Base-by-base conservation (phyloP, 192 early-diverging fungal species). In the Gaertneriomyces sp. region DNA sequence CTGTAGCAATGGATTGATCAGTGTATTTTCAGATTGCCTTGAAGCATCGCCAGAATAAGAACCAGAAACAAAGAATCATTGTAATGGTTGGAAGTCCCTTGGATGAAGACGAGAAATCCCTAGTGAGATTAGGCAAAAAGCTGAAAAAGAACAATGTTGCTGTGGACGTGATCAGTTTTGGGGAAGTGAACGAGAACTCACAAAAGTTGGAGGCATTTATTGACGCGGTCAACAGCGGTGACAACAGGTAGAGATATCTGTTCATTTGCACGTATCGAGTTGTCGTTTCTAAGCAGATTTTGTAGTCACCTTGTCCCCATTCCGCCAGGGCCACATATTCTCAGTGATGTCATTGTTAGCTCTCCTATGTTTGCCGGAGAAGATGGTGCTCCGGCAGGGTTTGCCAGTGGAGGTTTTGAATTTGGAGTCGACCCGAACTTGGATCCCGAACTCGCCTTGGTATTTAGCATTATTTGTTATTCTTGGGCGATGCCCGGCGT, bases 71-170 rank as follows among this genome's bases (percentile, higher is more conserved):
- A 76, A 70, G 96, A 44, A 91, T 98, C 53, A 87, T 98, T 72
- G 92, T 90, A 16, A 97, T 98, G 79, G 90, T 93, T 2, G 92
- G 91, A 42, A 93, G 91, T 53, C 96, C 96, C 25, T 69, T 98
- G 11, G 77, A 79, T 6, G 80, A 89, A 33, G 96, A 97, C 66
- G 80, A 85, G 66, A 79, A 93, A 41, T 53, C 77, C 5, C 74
- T 98, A 40, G 88, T 94, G 39, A 88, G 85, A 71, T 73, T 98
- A 53, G 96, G 88, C 62, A 97, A 97, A 81, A 96, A 95, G 71
- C 84, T 95, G 60, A 96, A 97, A 75, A 98, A 98, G 86, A 98
- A 98, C 79, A 94, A 91, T 64, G 85, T 98, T 45, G 93, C 93
- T 7, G 87, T 98, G 10, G 96, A 98, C 69, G 79, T 98, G 7